Evolutionary conservation across 2,329 filamentous ascomycete species (phyloP).

Genomic region (Pleurostoma richardsiae): DNA sequence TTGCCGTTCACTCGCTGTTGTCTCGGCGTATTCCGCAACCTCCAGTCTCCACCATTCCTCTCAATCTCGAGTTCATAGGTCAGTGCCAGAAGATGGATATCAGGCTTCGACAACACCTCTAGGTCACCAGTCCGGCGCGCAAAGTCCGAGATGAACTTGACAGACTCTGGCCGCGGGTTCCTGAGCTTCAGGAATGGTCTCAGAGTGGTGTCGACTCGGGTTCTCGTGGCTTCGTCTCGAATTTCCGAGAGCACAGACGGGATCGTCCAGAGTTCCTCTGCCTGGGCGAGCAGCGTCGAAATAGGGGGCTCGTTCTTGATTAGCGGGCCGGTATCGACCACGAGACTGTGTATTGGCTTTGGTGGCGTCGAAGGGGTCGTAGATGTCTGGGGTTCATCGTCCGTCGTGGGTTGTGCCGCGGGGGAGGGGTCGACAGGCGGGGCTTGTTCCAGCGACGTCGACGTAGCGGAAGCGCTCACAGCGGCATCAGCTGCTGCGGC

Average conservation of each 20-base stretch:
- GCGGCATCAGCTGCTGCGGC: too few species aligned
- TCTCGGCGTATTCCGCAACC: slow-evolving; percentile 70
- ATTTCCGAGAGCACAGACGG: slow-evolving; percentile 86
- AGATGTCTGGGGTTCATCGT: too few species aligned
- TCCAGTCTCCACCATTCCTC: slow-evolving; percentile 83
- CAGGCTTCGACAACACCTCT: slow-evolving; percentile 79
- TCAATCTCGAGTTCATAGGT: slow-evolving; percentile 95
- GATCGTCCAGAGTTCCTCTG: slow-evolving; percentile 75
- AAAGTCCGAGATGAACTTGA: slow-evolving; percentile 79
- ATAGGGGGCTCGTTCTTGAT: slow-evolving; percentile 89
- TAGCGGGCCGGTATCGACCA: slow-evolving; percentile 87
- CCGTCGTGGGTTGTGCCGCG: not conserved
- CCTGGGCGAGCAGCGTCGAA: slow-evolving; percentile 73
- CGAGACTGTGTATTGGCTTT: slow-evolving; percentile 75
- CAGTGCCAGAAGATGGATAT: slow-evolving; percentile 84
- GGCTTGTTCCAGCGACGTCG: too few species aligned
- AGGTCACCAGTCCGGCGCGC: slow-evolving; percentile 86
- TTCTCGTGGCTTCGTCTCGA: slow-evolving; percentile 78
- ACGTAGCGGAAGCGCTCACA: too few species aligned
- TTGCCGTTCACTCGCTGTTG: slow-evolving; percentile 71
- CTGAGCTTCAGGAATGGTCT: slow-evolving; percentile 79
- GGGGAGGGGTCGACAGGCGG: not conserved
- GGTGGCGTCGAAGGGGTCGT: not conserved
- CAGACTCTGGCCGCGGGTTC: slow-evolving; percentile 67
- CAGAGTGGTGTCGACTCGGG: slow-evolving; percentile 77